Evolutionary conservation across 2,329 filamentous ascomycete genomes (phyloP).

Genomic region (Clonostachys rosea): DNA sequence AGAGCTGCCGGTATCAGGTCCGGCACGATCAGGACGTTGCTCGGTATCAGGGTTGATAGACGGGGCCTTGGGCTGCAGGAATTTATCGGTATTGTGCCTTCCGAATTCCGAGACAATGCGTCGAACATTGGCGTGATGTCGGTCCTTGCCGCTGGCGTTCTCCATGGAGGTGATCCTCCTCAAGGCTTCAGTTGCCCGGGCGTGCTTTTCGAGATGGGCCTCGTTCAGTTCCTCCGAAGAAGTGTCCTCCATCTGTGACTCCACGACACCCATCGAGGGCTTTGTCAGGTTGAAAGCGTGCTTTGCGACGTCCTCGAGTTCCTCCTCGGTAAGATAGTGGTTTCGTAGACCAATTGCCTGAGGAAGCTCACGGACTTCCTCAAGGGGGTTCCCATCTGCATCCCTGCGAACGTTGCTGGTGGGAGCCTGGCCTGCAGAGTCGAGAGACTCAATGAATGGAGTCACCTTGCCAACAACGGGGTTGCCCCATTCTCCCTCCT

Average conservation of each 20-base stretch:
- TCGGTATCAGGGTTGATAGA: slow-evolving; percentile 32
- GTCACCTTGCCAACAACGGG: slow-evolving; percentile 76
- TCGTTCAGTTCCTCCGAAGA: slow-evolving; percentile 25
- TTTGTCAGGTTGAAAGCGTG: slow-evolving; percentile 65
- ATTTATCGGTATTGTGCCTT: slow-evolving; percentile 78
- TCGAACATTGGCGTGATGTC: slow-evolving; percentile 75
- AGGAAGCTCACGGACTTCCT: slow-evolving; percentile 33
- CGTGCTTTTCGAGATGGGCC: slow-evolving; percentile 51
- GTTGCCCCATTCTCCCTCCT: slow-evolving; percentile 54
- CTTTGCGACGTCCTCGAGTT: slow-evolving; percentile 62
- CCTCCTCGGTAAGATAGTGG: slow-evolving; percentile 65
- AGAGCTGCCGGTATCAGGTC: slow-evolving; percentile 87
- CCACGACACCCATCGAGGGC: slow-evolving; percentile 37
- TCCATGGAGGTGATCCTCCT: slow-evolving; percentile 72
- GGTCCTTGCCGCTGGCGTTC: slow-evolving; percentile 75
- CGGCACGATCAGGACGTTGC: slow-evolving; percentile 55
- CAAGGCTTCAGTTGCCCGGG: slow-evolving; percentile 70
- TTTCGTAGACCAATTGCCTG: slow-evolving; percentile 60
- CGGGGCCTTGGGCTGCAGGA: slow-evolving; percentile 58
- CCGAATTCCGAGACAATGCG: slow-evolving; percentile 86
- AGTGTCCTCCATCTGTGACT: slow-evolving; percentile 32
- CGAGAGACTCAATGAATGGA: slow-evolving; percentile 79
- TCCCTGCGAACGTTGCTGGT: slow-evolving; percentile 35
- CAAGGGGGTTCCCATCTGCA: slow-evolving; percentile 26
- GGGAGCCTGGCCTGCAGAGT: slow-evolving; percentile 51